phyloP scores from a whole-genome alignment of 805 yeast species.

The Metschnikowia baotianmanensis region DNA sequence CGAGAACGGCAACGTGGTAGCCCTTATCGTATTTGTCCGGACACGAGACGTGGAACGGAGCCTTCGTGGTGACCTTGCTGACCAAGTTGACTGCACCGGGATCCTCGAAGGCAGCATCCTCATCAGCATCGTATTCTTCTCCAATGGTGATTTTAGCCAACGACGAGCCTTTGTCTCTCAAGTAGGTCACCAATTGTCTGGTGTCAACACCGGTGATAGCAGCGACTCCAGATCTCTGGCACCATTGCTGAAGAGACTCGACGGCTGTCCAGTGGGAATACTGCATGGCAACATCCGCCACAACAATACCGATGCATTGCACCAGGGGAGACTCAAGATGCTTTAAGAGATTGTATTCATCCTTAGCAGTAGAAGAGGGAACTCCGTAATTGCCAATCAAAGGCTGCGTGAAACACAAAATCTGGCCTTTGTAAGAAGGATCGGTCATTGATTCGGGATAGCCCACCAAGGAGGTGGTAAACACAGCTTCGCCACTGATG shows the following conservation, averaged over 20 bases:
- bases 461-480: constrained; percentile 96
- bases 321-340: constrained; percentile 88
- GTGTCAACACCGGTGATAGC: constrained; percentile 96
- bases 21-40: constrained; percentile 52
- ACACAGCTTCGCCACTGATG: constrained; percentile 95
- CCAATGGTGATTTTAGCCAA: constrained; percentile 88
- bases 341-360: constrained; percentile 80
- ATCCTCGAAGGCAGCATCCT: constrained; percentile 85
- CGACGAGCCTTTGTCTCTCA: constrained; percentile 96
- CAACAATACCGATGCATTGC: constrained; percentile 95
- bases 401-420: constrained; percentile 94
- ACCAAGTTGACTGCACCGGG: constrained; percentile 90
- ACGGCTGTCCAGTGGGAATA: constrained; percentile 99
- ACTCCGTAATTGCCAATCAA: constrained; percentile 98
- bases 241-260: constrained; percentile 92
- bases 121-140: constrained; percentile 87
- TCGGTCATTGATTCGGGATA: constrained; percentile 99
- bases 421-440: constrained; percentile 97
- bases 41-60: constrained; percentile 85
- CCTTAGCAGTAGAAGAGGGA: constrained; percentile 78
- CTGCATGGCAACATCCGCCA: constrained; percentile 90
- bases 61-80: constrained; percentile 90
- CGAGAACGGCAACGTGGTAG: constrained; percentile 84
- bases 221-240: constrained; percentile 93
- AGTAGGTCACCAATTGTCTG: constrained; percentile 84